These are phyloP conservation scores for Fusarium abutilonis DNA, from an alignment of 2,329 filamentous ascomycete genomes.

Conservation along the genomic window DNA sequence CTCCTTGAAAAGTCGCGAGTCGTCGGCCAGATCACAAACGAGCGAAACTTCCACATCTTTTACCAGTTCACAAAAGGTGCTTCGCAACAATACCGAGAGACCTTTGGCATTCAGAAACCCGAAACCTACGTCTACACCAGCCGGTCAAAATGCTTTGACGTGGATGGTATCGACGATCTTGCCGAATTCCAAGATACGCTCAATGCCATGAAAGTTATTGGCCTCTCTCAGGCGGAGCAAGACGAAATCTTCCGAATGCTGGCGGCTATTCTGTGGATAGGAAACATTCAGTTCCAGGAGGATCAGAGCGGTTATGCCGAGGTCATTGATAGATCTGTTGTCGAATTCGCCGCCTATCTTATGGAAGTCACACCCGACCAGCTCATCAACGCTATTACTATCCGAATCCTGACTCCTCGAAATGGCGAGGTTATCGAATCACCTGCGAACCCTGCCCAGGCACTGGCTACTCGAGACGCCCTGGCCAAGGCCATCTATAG, in stretches of 20 bases:
- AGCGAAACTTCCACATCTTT: slow-evolving; percentile 99
- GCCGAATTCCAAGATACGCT: slow-evolving; percentile 90
- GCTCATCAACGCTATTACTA: slow-evolving; percentile 87
- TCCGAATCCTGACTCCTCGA: slow-evolving; percentile 80
- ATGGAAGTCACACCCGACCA: slow-evolving; percentile 85
- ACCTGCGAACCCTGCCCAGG: slow-evolving; percentile 88
- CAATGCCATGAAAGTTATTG: slow-evolving; percentile 94
- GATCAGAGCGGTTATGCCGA: slow-evolving; percentile 89
- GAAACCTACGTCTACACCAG: slow-evolving; percentile 95
- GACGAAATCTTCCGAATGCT: slow-evolving; percentile 98
- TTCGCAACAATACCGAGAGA: slow-evolving; percentile 83
- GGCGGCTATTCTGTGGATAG: slow-evolving; percentile 89
- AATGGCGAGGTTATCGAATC: slow-evolving; percentile 74
- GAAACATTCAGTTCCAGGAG: slow-evolving; percentile 91
- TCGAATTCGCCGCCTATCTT: slow-evolving; percentile 94
- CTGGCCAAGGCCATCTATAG: slow-evolving; percentile 95
- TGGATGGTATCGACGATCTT: slow-evolving; percentile 91
- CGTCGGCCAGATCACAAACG: slow-evolving; percentile 92
- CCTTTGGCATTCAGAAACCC: slow-evolving; percentile 90
- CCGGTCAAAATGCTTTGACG: slow-evolving; percentile 92
- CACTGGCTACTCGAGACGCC: slow-evolving; percentile 86
- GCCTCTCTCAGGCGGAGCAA: slow-evolving; percentile 86
- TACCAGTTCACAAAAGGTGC: slow-evolving; percentile 98
- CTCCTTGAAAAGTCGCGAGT: slow-evolving; percentile 95
- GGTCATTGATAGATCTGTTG: slow-evolving; percentile 87